Evolutionary conservation across 306 rosid genomes (phyloP), one percentile per base, ranked within the genome.

Genomic region (Prunus mongolica): DNA sequence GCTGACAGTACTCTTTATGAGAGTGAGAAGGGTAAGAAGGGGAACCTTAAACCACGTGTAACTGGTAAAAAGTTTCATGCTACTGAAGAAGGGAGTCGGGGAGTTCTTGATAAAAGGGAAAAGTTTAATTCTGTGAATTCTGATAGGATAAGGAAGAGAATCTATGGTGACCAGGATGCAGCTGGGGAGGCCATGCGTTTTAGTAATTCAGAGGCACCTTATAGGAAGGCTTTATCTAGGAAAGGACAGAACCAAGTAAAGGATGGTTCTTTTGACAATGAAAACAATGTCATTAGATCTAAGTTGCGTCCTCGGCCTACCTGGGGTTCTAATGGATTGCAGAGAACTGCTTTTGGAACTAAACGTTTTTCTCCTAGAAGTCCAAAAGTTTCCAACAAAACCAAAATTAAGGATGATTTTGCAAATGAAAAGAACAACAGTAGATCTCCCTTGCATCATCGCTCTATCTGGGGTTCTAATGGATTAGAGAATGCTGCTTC

Each of bases 401-500:
- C 65, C 34, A 60, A 60, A 11, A 2, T 14, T 25, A 44, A 27
- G 41, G 22, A 62, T 62, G 72, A 55, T 74, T 52, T 27, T 16
- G 80, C 49, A 65, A 20, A 20, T 44, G 77, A 41, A 15, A 86
- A 71, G 45, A 28, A 46, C 32, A 51, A 19, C 2, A 81, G 65
- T 6, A 52, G n/a, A 44, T 78, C 81, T 28, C 15, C 67, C 22
- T 72, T 49, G 11, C 54, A 0, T 72, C 67, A 65, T 10, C 86
- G 88, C 32, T 32, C 89, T 3, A 86, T 62, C 45, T 76, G 91
- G 93, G 78, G 28, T 85, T 75, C 82, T 2, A 30, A 76, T 67
- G 82, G 60, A 19, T 62, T 63, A 51, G 82, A 68, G 71, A 80
- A 41, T 71, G 74, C 28, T 4, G 65, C 64, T 54, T 81, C 79